Conservation (phyloP, 345 rosid genomes). For the Salix suchowensis region DNA sequence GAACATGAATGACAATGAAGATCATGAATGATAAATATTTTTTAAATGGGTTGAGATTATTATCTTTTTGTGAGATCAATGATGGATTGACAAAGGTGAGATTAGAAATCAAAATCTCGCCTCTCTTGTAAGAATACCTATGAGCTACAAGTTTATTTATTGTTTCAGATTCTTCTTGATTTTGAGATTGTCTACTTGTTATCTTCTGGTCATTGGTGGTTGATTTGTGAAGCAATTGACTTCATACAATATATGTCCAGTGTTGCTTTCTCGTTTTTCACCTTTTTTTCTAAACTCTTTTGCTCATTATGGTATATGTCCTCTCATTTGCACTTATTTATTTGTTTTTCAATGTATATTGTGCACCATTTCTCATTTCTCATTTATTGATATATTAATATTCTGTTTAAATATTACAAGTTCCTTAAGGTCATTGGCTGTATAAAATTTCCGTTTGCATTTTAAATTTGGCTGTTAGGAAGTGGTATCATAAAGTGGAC, state of each 20-base stretch:
- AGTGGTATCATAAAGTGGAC: background rate
- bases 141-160: background rate
- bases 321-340: background rate
- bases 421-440: background rate
- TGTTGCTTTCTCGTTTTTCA: background rate
- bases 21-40: background rate
- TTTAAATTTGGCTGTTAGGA: background rate
- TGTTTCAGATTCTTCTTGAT: background rate
- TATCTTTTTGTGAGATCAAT: too few relatives aligned
- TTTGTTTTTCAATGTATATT: background rate
- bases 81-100: too few relatives aligned
- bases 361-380: too few relatives aligned
- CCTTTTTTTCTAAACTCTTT: background rate
- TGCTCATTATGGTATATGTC: background rate
- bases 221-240: background rate
- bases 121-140: too few relatives aligned
- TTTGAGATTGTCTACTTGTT: constrained; percentile 1
- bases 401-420: background rate
- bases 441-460: background rate
- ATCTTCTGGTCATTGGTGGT: background rate
- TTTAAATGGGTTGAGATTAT: background rate
- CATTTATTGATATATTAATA: background rate
- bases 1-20: background rate
- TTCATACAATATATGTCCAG: background rate
- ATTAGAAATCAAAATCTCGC: too few relatives aligned